Evolutionary conservation across 352 stramenopile species (phyloP).

Genomic region (Pythium sukuiense): DNA sequence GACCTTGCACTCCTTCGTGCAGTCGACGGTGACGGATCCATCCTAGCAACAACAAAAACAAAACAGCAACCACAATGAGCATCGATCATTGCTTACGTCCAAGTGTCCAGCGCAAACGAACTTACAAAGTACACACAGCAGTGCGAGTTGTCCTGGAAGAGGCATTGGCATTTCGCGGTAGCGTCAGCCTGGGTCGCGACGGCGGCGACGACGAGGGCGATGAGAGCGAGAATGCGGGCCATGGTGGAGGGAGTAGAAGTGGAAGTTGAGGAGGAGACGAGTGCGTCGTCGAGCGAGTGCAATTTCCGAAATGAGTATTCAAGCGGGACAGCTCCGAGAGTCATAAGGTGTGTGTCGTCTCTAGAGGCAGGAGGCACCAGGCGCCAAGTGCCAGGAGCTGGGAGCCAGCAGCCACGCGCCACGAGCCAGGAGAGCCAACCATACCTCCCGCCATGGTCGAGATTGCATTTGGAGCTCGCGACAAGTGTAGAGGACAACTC

Average conservation of each 20-base stretch:
- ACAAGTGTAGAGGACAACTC: too few species aligned
- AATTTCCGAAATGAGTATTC: background rate
- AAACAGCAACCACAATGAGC: background rate
- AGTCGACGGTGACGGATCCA: background rate
- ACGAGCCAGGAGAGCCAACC: too few species aligned
- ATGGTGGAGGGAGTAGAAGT: background rate
- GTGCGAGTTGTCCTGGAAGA: slow-evolving; percentile 10
- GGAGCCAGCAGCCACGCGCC: too few species aligned
- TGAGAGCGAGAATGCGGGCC: slow-evolving; percentile 3
- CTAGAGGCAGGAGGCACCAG: too few species aligned
- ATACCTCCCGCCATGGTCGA: too few species aligned
- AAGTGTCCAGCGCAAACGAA: too few species aligned
- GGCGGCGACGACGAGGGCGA: background rate
- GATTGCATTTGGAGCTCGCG: too few species aligned
- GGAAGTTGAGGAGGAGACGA: background rate
- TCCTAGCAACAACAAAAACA: background rate
- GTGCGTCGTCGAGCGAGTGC: background rate
- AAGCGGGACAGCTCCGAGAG: too few species aligned
- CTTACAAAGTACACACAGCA: slow-evolving; percentile 4
- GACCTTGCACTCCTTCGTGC: background rate
- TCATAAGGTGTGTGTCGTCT: too few species aligned
- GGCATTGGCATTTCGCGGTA: background rate
- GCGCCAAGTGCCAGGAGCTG: too few species aligned
- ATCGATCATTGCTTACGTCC: background rate
- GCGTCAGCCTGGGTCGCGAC: background rate